These are phyloP conservation scores for Panicum virgatum DNA, from an alignment of 202 grass and related monocot species.

Conservation along the genomic window DNA sequence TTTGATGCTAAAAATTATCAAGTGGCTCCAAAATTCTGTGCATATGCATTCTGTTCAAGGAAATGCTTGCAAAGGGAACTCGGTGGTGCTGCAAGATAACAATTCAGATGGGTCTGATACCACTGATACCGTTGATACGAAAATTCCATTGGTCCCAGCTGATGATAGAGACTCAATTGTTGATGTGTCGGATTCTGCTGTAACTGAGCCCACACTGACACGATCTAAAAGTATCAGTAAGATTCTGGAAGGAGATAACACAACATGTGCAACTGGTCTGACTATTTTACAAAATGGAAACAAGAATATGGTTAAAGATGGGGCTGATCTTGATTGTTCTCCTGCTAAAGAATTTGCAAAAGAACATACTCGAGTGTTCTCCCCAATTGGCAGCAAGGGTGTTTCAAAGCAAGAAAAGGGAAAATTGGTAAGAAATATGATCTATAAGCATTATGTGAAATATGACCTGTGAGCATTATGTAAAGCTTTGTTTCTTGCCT, in stretches of 20 bases:
- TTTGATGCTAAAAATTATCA: constrained; percentile 93
- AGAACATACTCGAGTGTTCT: constrained; percentile 40
- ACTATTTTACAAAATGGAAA: constrained; percentile 53
- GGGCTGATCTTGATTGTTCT: constrained; percentile 34
- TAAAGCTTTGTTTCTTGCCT: constrained; percentile 28
- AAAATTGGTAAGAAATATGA: constrained; percentile 60
- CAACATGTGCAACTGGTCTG: constrained; percentile 36
- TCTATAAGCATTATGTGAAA: no score
- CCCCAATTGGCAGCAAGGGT: constrained; percentile 19
- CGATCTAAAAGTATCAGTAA: constrained; percentile 45
- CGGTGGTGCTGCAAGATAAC: constrained; percentile 45
- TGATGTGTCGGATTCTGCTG: constrained; percentile 44
- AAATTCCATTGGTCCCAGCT: constrained; percentile 30
- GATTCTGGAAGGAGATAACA: constrained; percentile 40
- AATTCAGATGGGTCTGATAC: constrained; percentile 44
- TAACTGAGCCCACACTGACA: constrained; percentile 35
- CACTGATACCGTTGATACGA: constrained; percentile 34
- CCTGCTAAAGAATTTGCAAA: constrained; percentile 45
- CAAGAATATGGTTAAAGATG: constrained; percentile 44
- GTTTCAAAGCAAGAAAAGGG: constrained; percentile 46
- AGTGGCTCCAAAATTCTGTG: constrained; percentile 77
- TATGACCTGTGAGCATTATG: constrained; percentile 30
- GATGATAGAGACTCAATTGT: constrained; percentile 33
- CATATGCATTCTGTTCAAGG: constrained; percentile 51
- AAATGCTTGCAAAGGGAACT: constrained; percentile 38